phyloP scores from a whole-genome alignment of 2,329 filamentous ascomycete species.

The Aureobasidium musti region DNA sequence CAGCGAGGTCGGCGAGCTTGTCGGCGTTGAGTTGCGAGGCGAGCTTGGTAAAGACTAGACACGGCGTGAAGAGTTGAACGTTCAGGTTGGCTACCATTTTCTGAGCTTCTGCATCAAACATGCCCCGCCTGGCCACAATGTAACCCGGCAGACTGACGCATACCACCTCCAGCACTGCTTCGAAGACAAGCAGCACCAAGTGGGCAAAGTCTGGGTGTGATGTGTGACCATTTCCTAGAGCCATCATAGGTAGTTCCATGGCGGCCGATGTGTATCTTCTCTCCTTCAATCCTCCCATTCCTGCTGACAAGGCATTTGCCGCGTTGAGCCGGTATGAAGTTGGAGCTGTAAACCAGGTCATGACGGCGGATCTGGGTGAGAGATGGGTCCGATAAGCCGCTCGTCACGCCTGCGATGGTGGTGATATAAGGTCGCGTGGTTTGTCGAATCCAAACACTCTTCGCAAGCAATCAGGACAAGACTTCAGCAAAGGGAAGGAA shows the following conservation, averaged over 20 bases:
- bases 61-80: conserved; percentile 93
- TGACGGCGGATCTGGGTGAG: background rate
- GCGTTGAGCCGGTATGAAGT: conserved; percentile 26
- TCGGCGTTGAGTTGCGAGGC: conserved; percentile 91
- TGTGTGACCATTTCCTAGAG: conserved; percentile 37
- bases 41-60: conserved; percentile 95
- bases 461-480: background rate
- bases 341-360: conserved; percentile 25
- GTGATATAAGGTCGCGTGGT: background rate
- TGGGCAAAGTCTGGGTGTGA: conserved; percentile 67
- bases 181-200: conserved; percentile 81
- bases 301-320: conserved; percentile 12
- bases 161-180: conserved; percentile 91
- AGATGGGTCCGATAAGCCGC: conserved; percentile 4
- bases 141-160: conserved; percentile 95
- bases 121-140: conserved; percentile 82
- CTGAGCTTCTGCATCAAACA: conserved; percentile 94
- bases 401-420: background rate
- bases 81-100: conserved; percentile 97
- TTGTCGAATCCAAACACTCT: background rate
- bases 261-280: conserved; percentile 15
- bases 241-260: conserved; percentile 27
- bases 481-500: conserved; percentile 2
- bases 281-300: background rate
- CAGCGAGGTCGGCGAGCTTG: conserved; percentile 83